Conservation (phyloP, 2,329 filamentous ascomycete genomes). For the Amylocarpus encephaloides region DNA sequence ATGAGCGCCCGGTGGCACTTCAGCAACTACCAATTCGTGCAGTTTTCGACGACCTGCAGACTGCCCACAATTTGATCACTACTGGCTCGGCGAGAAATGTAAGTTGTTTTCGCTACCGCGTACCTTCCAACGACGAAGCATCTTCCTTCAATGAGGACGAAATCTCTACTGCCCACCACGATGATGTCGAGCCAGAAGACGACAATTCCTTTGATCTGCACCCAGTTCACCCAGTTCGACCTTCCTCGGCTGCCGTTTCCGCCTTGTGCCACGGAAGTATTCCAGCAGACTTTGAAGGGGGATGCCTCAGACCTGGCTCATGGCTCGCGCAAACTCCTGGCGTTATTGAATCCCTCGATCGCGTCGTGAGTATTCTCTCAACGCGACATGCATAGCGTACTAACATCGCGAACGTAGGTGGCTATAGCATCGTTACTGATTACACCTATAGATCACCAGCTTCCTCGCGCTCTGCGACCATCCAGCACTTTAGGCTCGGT, state of each 20-base stretch:
- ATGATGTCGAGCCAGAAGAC: constrained; percentile 5
- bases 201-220: constrained; percentile 8
- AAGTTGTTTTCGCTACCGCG: constrained; percentile 4
- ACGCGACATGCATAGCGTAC: too few species aligned
- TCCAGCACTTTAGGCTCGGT: background rate
- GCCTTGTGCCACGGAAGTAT: background rate
- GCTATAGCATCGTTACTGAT: too few species aligned
- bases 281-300: background rate
- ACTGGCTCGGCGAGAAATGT: constrained; percentile 18
- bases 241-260: constrained; percentile 10
- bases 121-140: constrained; percentile 5
- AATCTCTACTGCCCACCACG: constrained; percentile 20
- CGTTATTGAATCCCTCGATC: too few species aligned
- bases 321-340: background rate
- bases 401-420: too few species aligned
- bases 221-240: constrained; percentile 12
- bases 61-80: constrained; percentile 27
- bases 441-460: too few species aligned
- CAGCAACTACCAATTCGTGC: constrained; percentile 15
- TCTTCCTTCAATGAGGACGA: constrained; percentile 9
- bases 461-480: too few species aligned
- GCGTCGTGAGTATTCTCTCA: too few species aligned
- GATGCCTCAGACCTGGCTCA: background rate
- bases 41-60: constrained; percentile 26
- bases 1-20: background rate